Evolutionary conservation across 2,329 filamentous ascomycete genomes (phyloP), one percentile per base, ranked within the genome.

Genomic region (Falciphora oryzae): DNA sequence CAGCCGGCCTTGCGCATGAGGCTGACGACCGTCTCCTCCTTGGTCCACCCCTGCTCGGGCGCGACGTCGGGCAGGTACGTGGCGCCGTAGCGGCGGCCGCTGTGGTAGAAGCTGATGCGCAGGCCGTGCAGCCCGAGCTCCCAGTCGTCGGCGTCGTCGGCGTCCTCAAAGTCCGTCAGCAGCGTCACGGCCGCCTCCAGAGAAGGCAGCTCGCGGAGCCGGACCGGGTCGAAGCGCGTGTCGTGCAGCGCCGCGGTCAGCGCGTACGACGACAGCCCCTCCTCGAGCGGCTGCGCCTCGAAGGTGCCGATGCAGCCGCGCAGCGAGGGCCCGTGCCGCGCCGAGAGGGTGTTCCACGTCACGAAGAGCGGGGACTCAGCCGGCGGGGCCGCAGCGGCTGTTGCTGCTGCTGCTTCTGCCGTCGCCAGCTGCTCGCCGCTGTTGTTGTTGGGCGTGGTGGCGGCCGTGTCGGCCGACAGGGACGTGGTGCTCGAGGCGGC

Each of bases 221-320:
- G 65, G 66, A 90, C 80, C 65, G 86, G 84, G 14, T 76, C 73
- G 78, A 90, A 90, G 61, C 87, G 85, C 66, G 77, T 81, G 75
- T 90, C 87, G 65, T 87, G 78, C 28, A 89, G 77, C 3, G 86
- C 86, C 75, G 93, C 93, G 63, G 90, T 95, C 69, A 96, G 78
- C 60, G 93, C 90, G 77, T 97, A 98, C 66, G 86, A 87, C 63
- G 86, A 81, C 58, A 99, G 80, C 4, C 93, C 93, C 1, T 85
- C 77, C 35, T 87, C 82, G 16, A 99, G 84, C 62, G 89, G 85
- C 71, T 91, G 86, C 2, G 88, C 76, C 72, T 93, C 90, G 73
- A 98, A 99, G 2, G 94, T 99, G 70, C 95, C 95, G 73, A 99
- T 98, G 81, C 95, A 99, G 66, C 95, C 95, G 66, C 95, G 89